phyloP scores from a whole-genome alignment of 768 basidiomycete genomes.

The Tulasnella sp. region DNA sequence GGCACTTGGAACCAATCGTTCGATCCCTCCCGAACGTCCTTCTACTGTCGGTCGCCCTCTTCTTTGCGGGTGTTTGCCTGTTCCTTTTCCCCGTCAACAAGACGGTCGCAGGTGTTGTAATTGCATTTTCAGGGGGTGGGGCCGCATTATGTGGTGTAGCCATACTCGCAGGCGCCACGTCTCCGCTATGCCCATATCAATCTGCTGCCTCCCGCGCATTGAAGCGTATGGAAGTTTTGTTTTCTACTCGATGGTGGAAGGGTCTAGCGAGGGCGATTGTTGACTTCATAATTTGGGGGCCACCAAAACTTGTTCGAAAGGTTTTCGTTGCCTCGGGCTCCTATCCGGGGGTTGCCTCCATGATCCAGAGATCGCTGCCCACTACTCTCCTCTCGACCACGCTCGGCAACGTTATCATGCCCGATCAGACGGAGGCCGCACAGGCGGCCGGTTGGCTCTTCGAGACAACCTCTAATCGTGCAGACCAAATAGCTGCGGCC shows the following conservation, averaged over 20 bases:
- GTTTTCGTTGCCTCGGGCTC: too few relatives aligned
- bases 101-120: background rate
- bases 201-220: background rate
- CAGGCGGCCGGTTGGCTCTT: background rate
- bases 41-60: background rate
- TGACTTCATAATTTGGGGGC: background rate
- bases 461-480: background rate
- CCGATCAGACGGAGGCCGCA: background rate
- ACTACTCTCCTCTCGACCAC: too few relatives aligned
- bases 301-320: too few relatives aligned
- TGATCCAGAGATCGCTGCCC: too few relatives aligned
- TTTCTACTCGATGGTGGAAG: background rate
- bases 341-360: too few relatives aligned
- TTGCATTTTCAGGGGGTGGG: background rate
- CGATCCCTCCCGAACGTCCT: background rate
- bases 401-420: background rate
- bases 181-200: slow-evolving; percentile 11
- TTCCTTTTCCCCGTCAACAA: background rate
- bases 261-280: too few relatives aligned
- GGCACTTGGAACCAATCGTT: background rate
- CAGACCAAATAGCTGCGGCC: background rate
- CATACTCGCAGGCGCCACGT: background rate
- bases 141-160: background rate
- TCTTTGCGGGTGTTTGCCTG: background rate
- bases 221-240: background rate